These are phyloP conservation scores for Hyaloscypha bicolor DNA, from an alignment of 495 filamentous ascomycete species.

Conservation along the genomic window DNA sequence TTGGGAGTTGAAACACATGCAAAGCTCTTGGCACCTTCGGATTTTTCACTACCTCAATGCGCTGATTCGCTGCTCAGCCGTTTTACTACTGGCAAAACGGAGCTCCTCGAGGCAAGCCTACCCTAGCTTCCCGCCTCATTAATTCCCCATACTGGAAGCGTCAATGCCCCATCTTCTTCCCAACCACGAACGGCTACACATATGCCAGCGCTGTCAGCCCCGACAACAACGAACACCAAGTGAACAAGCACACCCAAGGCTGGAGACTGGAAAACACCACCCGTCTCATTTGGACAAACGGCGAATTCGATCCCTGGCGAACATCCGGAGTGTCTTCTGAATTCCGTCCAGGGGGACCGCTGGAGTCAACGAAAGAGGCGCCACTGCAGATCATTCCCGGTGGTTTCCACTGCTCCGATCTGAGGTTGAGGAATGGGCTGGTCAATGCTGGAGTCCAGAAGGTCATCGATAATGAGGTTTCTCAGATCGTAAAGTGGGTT, in stretches of 20 bases:
- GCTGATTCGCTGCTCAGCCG: conserved; percentile 34
- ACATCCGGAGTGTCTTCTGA: conserved; percentile 53
- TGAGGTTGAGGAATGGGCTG: conserved; percentile 28
- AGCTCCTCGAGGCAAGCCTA: conserved; percentile 44
- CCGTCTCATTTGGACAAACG: conserved; percentile 63
- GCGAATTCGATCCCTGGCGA: conserved; percentile 64
- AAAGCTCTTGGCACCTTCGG: not conserved
- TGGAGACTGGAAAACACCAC: conserved; percentile 59
- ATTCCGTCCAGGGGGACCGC: conserved; percentile 56
- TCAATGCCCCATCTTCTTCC: conserved; percentile 64
- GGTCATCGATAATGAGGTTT: conserved; percentile 32
- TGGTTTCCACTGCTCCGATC: conserved; percentile 40
- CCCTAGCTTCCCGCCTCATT: conserved; percentile 60
- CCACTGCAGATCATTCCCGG: conserved; percentile 59
- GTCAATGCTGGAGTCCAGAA: conserved; percentile 32
- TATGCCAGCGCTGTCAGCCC: conserved; percentile 43
- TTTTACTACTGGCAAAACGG: conserved; percentile 62
- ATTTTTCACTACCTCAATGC: not conserved
- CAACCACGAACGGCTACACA: conserved; percentile 35
- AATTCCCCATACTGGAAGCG: conserved; percentile 57
- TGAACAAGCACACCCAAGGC: conserved; percentile 64
- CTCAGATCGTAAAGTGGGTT: conserved; percentile 33
- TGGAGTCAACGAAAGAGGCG: conserved; percentile 41
- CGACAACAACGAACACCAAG: conserved; percentile 47
- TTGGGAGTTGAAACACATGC: not conserved